Base-by-base conservation (phyloP, 2,329 filamentous ascomycete species). In the Phialophora tarda region DNA sequence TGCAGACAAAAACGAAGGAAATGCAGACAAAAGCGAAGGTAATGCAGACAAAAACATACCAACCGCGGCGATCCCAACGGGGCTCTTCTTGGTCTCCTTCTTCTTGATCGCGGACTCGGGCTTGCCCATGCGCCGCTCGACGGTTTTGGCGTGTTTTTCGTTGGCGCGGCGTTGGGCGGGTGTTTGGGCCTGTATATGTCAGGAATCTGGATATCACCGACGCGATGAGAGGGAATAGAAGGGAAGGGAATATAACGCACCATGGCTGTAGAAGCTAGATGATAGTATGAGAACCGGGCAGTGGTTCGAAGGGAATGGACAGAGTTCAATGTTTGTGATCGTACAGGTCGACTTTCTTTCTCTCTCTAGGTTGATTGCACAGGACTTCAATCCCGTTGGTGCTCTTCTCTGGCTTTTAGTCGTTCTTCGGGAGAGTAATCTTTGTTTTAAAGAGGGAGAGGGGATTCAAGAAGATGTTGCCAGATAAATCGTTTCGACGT, bases 121-220 rank as follows among this genome's bases (percentile, higher is more conserved):
- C 75, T 84, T 86, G 67, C 87, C 87, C 76, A 86, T 84, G 76
- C 88, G 88, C 67, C 82, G 80, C 70, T 84, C 84, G 74, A 89
- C 85, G 68, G 80, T 77, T 71, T 84, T 83, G 60, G 87, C 87
- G 73, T 83, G 89, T 69, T 81, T 82, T 67, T 86, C 84, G 77
- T 89, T 89, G 51, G 87, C 87, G 72, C 82, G 82, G 67, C 86
- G 85, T 79, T 89, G 87, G 75, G 87, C 84, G 32, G 87, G 87
- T 70, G 87, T 89, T 84, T 89, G 87, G 28, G 62, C 67, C 69
- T 71, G 58, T n/a, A 2, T 44, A 1, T 8, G 38, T 34, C 32
- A 34, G 32, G 12, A 44, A 1, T 4, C 6, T 8, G 17, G 17
- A n/a, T n/a, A 44, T 41, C 38, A 44, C n/a, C n/a, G n/a, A n/a